Percentiles rank a stretch among this genome's conserved stretches.
Evolutionary conservation across 306 rosid species (phyloP).

Genomic region (Begonia fuchsioides): DNA sequence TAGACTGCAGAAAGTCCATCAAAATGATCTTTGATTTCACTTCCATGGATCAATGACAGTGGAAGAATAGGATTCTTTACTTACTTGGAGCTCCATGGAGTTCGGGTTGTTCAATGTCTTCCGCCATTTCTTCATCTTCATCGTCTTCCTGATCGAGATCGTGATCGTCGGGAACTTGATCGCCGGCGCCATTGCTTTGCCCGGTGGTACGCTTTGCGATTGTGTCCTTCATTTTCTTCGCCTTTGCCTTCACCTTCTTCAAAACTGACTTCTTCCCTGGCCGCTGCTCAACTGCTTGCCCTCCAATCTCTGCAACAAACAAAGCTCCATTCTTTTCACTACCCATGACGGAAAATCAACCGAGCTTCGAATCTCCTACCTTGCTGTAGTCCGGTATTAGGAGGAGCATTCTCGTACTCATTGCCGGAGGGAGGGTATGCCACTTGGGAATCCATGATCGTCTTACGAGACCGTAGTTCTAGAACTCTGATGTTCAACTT

Average conservation of each 20-base stretch:
- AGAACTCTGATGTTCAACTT: neutral
- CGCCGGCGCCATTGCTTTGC: neutral
- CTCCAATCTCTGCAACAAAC: conserved; percentile 3
- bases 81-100: conserved; percentile 41
- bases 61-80: conserved; percentile 1
- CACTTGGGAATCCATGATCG: conserved; percentile 15
- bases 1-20: conserved; percentile 16
- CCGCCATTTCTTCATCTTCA: conserved; percentile 11
- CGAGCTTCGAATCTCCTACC: conserved; percentile 8
- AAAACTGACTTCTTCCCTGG: conserved; percentile 62
- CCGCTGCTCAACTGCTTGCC: conserved; percentile 25
- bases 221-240: conserved; percentile 50
- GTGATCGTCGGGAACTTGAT: conserved; percentile 31
- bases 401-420: conserved; percentile 9
- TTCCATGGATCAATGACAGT: no score
- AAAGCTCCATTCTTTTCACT: neutral
- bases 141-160: conserved; percentile 39
- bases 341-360: neutral
- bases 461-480: no score
- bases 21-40: neutral
- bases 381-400: conserved; percentile 11
- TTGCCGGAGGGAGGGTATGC: conserved; percentile 5
- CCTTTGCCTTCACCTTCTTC: conserved; percentile 58
- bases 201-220: conserved; percentile 24
- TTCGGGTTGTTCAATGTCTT: conserved; percentile 16